Conservation (phyloP, 805 yeast species). For the Hanseniaspora vineae region DNA sequence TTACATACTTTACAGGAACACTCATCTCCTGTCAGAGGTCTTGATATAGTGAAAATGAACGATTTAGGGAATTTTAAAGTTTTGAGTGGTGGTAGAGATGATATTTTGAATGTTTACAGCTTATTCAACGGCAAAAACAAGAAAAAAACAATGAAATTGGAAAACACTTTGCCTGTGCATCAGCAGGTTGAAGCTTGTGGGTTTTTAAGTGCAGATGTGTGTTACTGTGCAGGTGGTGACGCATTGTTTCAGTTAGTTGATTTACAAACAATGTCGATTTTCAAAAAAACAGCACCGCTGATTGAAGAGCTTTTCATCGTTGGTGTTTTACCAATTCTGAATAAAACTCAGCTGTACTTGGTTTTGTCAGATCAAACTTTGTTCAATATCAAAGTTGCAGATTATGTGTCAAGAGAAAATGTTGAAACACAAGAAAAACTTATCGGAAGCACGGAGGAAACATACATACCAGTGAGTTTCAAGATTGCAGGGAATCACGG, state of each 20-base stretch:
- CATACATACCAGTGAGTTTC: conserved; percentile 31
- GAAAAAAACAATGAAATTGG: conserved; percentile 29
- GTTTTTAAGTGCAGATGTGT: conserved; percentile 36
- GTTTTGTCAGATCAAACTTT: conserved; percentile 81
- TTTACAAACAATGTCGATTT: conserved; percentile 30
- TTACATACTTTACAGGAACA: conserved; percentile 59
- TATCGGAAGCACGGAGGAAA: conserved; percentile 9
- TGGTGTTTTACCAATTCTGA: conserved; percentile 36
- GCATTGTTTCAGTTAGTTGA: conserved; percentile 61
- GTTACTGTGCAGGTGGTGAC: conserved; percentile 63
- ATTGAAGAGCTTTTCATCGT: conserved; percentile 63
- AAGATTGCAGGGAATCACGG: conserved; percentile 90
- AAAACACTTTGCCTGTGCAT: conserved; percentile 56
- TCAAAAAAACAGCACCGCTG: conserved; percentile 32
- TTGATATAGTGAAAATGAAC: conserved; percentile 37
- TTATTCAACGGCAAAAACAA: conserved; percentile 35
- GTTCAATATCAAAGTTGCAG: conserved; percentile 29
- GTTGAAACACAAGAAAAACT: too few species aligned
- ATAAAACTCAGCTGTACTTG: conserved; percentile 28
- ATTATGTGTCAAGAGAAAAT: background rate
- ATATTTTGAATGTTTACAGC: conserved; percentile 39
- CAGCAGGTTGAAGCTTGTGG: conserved; percentile 67
- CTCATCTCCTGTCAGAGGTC: conserved; percentile 72
- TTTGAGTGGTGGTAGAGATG: conserved; percentile 84
- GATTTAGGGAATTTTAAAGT: conserved; percentile 23